Base-by-base conservation (phyloP, 2,329 filamentous ascomycete species). In the Fusarium sublunatum region DNA sequence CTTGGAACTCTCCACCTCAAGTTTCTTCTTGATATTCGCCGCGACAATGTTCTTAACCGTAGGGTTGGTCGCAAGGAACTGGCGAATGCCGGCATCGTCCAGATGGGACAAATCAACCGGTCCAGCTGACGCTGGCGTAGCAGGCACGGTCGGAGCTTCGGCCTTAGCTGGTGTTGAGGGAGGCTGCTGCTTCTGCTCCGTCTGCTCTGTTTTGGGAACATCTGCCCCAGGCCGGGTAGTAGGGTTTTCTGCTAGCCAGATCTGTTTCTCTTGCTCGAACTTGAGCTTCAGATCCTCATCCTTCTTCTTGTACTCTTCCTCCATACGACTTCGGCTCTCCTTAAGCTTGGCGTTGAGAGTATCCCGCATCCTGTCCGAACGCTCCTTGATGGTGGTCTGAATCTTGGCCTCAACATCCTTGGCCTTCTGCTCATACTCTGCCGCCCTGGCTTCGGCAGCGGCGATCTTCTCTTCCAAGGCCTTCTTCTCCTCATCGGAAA, bases 321-420 rank as follows among this genome's bases (percentile, higher is more conserved):
- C 81, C 62, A 81, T 76, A 58, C 82, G 79, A 46, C 81, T 75
- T 64, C 83, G 84, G 40, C 88, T 84, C 67, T 92, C 91, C 53
- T 82, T 85, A 13, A 96, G 81, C 72, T 90, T 92, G 72, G 86
- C 88, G 69, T 88, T 89, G 45, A 92, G 77, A 2, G 84, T 77
- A 22, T 85, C 82, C 70, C 88, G 90, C 88, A 92, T 90, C 72
- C 85, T 85, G 39, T 91, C 86, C 2, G 87, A 88, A 40, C 88
- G 83, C 48, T 83, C 79, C 69, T 90, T 90, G 57, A 91, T 81
- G 10, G 83, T 87, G 32, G 77, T 78, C 53, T 86, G 81, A 41
- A 87, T 83, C 51, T 81, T 83, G 28, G 86, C 83, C 70, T 93
- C 90, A 13, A 90, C 79, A 58, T 88, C 85, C 50, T 84, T 82